These are phyloP conservation scores for Cenchrus americanus DNA, from an alignment of 176 grass and related monocot species.

Conservation along the genomic window DNA sequence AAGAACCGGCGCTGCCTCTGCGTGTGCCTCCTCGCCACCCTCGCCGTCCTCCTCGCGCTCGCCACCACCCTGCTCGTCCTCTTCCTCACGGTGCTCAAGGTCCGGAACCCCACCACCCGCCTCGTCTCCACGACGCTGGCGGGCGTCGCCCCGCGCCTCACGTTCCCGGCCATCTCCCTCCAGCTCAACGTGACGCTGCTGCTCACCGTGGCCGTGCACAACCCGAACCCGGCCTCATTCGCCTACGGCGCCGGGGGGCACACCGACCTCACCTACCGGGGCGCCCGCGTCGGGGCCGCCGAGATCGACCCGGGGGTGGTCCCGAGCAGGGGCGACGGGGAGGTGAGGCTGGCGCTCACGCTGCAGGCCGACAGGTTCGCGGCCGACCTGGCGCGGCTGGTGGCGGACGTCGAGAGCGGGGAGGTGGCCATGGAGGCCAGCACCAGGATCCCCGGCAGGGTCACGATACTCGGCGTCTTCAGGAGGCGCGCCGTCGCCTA, in stretches of 20 bases:
- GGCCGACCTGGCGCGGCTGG: neutral
- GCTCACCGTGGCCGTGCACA: conserved; percentile 47
- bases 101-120: conserved; percentile 40
- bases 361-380: conserved; percentile 55
- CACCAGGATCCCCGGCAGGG: conserved; percentile 59
- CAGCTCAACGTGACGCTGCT: conserved; percentile 65
- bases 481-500: conserved; percentile 62
- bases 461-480: conserved; percentile 63
- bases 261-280: conserved; percentile 51
- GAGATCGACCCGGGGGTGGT: neutral
- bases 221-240: conserved; percentile 72
- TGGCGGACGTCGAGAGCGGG: conserved; percentile 47
- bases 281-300: neutral
- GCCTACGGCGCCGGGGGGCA: conserved; percentile 35
- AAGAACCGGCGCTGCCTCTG: conserved; percentile 30
- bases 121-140: conserved; percentile 37
- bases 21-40: conserved; percentile 28
- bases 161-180: conserved; percentile 15
- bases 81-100: conserved; percentile 47
- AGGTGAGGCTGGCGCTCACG: conserved; percentile 18
- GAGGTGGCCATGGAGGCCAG: conserved; percentile 41
- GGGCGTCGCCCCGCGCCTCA: conserved; percentile 44
- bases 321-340: neutral
- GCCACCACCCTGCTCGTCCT: conserved; percentile 39
- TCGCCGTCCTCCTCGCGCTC: conserved; percentile 24